Evolutionary conservation across 169 alveolate species (phyloP).

Genomic region (Plasmodium malariae): DNA sequence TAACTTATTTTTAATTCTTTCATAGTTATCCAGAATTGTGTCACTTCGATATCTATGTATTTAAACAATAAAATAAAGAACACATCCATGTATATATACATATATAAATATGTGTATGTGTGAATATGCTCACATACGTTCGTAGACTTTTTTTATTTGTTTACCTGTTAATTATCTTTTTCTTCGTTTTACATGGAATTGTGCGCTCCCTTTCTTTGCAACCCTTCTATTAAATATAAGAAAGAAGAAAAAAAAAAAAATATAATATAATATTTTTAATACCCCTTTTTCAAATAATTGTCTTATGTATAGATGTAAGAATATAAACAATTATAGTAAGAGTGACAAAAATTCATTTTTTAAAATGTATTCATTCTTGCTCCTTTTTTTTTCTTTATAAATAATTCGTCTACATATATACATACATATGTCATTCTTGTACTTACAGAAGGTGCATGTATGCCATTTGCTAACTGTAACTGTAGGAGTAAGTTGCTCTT

Average conservation of each 20-base stretch:
- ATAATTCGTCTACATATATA: not conserved
- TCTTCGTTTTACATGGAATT: conserved; percentile 11
- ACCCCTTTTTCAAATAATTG: no score
- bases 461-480: conserved; percentile 3
- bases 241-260: no score
- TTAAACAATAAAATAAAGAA: not conserved
- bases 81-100: not conserved
- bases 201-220: not conserved
- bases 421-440: not conserved
- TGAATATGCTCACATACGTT: not conserved
- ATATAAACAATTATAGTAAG: no score
- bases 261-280: not conserved
- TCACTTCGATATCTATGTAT: conserved; percentile 40
- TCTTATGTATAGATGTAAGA: no score
- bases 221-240: conserved; percentile 9
- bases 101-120: not conserved
- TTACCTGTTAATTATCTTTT: conserved; percentile 35
- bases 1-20: conserved; percentile 49
- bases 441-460: not conserved
- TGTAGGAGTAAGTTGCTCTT: conserved; percentile 8
- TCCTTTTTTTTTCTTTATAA: not conserved
- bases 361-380: not conserved
- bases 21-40: conserved; percentile 54
- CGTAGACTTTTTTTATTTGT: not conserved
- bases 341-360: no score